Evolutionary conservation across 352 stramenopile species (phyloP), one percentile per base, ranked within the genome.

Genomic region (Halophytophthora batemanensis): DNA sequence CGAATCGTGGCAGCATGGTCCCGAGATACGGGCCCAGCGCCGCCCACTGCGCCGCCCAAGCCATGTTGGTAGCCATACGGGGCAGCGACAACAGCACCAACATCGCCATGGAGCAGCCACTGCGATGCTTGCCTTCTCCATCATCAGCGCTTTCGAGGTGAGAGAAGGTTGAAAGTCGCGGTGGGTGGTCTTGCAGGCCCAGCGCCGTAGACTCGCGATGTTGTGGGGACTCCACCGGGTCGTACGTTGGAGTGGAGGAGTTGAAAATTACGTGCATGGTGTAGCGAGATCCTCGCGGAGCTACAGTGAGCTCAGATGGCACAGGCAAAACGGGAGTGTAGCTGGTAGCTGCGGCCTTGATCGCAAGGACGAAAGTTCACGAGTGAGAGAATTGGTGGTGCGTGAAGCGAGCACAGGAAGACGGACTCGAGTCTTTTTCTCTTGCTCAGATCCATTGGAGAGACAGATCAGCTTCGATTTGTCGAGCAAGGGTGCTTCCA

Each of bases 21-120:
- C 76, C 71, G 7, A 92, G 63, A 39, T 87, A 86, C 6, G 81
- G 78, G 0, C 78, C 78, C 14, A 92, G 56, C 1, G 78, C 78
- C 2, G 78, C 77, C 81, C 81, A 90, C 42, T 92, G 78, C 34
- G 81, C 78, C 1, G 77, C 82, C 81, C 78, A 92, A 8, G 74
- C 77, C 77, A 90, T 88, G 51, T 88, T 88, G 36, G 69, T 86
- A 10, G 81, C 78, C 76, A 92, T 87, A 8, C 77, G 66, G 0
- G 81, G 78, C 15, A 89, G 45, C 15, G 78, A 83, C 2, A 90
- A 66, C 14, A 90, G 55, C 45, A 91, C 62, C 3, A 91, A 64
- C 74, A 87, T 87, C 1, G 61, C 47, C 8, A 91, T 53, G 1
- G 80, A 91, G 56, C 74, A 86, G 0, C 74, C 58, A 41, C n/a